Evolutionary conservation across 345 rosid genomes (phyloP).

Genomic region (Citrus cavaleriei): DNA sequence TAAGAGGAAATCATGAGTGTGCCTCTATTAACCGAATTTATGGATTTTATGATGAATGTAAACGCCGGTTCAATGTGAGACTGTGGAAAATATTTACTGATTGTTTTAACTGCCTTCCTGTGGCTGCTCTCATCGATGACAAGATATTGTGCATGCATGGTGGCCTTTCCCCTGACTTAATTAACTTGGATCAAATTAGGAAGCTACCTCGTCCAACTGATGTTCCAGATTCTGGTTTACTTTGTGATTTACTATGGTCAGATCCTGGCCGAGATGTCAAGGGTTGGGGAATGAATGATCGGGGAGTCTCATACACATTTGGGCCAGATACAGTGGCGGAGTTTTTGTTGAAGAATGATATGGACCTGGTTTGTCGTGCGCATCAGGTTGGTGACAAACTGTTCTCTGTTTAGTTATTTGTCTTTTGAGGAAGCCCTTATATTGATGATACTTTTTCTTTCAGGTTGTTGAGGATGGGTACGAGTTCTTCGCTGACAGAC

Average conservation of each 20-base stretch:
- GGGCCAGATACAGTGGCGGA: conserved; percentile 77
- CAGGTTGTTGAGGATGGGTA: conserved; percentile 97
- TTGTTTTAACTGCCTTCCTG: conserved; percentile 90
- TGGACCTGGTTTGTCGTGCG: conserved; percentile 95
- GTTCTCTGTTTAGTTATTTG: not conserved
- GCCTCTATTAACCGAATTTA: conserved; percentile 87
- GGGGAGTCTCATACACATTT: conserved; percentile 87
- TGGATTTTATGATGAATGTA: conserved; percentile 94
- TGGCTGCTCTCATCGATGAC: conserved; percentile 83
- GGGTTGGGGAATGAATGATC: conserved; percentile 94
- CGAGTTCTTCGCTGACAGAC: conserved; percentile 85
- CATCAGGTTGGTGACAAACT: conserved; percentile 59
- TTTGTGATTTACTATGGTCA: conserved; percentile 92
- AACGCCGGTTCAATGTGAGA: conserved; percentile 76
- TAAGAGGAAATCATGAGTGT: conserved; percentile 88
- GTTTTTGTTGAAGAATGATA: conserved; percentile 65
- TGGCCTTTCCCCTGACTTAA: conserved; percentile 86
- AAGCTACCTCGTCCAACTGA: conserved; percentile 71
- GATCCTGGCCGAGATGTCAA: conserved; percentile 77
- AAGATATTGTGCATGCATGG: conserved; percentile 96
- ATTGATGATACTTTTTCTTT: not conserved
- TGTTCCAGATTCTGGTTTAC: conserved; percentile 86
- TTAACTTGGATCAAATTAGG: conserved; percentile 69
- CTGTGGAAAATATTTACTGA: conserved; percentile 82
- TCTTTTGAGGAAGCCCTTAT: conserved; percentile 7